These are phyloP conservation scores for Calycina marina DNA, from an alignment of 2,329 filamentous ascomycete species.

Conservation along the genomic window DNA sequence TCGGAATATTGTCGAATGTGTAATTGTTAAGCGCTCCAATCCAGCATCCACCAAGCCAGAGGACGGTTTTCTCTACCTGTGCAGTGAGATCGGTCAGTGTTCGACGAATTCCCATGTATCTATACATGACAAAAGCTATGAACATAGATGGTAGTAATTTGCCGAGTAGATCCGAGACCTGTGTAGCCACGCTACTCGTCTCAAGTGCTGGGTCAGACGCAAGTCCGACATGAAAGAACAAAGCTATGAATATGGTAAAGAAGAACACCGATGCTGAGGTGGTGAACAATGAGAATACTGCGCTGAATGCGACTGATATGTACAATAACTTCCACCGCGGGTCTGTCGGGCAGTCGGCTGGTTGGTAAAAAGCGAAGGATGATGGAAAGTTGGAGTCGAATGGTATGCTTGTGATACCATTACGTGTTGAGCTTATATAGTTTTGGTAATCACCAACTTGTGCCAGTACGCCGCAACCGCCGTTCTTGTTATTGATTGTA, in stretches of 20 bases:
- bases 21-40: conserved; percentile 87
- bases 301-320: conserved; percentile 67
- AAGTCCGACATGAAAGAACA: conserved; percentile 83
- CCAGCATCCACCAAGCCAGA: conserved; percentile 87
- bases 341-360: conserved; percentile 57
- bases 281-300: conserved; percentile 67
- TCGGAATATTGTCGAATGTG: conserved; percentile 87
- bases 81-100: conserved; percentile 60
- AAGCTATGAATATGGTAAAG: conserved; percentile 63
- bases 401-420: conserved; percentile 60
- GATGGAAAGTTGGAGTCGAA: conserved; percentile 88
- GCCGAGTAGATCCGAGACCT: conserved; percentile 66
- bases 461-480: conserved; percentile 70
- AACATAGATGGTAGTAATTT: conserved; percentile 81
- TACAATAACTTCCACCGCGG: conserved; percentile 72
- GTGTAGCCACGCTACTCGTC: conserved; percentile 42
- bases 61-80: conserved; percentile 75
- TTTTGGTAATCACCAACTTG: conserved; percentile 53
- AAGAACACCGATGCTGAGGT: conserved; percentile 70
- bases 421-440: conserved; percentile 48
- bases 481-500: conserved; percentile 52
- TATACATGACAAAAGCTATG: conserved; percentile 74
- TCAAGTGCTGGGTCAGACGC: conserved; percentile 73
- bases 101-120: conserved; percentile 62
- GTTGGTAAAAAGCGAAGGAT: conserved; percentile 61